Evolutionary conservation across 345 rosid genomes (phyloP), one percentile per base, ranked within the genome.

Genomic region (Ricinus communis): DNA sequence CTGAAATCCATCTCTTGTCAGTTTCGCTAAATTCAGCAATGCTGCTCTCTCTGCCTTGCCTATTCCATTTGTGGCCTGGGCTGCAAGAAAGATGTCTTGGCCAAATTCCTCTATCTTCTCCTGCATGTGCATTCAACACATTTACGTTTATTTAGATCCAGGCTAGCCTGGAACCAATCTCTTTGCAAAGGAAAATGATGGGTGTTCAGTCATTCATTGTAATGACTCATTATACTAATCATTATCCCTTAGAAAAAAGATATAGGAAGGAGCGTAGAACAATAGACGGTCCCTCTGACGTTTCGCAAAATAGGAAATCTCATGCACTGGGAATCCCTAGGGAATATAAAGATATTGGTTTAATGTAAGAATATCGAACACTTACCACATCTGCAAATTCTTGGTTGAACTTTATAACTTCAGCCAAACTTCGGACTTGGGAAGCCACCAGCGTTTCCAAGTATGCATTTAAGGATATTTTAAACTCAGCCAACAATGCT

Each of bases 361-460:
- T n/a, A n/a, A n/a, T n/a, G n/a, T n/a, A n/a, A n/a, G n/a, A n/a
- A n/a, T n/a, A n/a, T n/a, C n/a, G 38, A 2, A 6, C 54, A 64
- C 76, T 64, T 40, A 81, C 93, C 86, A 80, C 19, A 9, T 84
- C 74, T 12, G 83, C 30, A 54, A 80, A 79, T 57, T 83, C 76
- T 1, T 76, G 33, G 74, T 90, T 87, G 82, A 76, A 87, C 4
- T 84, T 82, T 46, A 90, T 88, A 52, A 83, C 75, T n/a, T 87
- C 90, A 12, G 85, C 85, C 55, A 91, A 73, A 55, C 88, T 80
- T 57, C 87, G 71, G 21, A 87, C 93, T 0, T 85, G 91, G 66
- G 90, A 88, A 41, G 74, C 24, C 40, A 78, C 72, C 7, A 89
- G 76, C 30, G 62, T 78, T 69, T 59, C 31, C 12, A 89, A 82